These are phyloP conservation scores for Endoconidiophora laricicola DNA, from an alignment of 2,329 filamentous ascomycete genomes.

Conservation along the genomic window DNA sequence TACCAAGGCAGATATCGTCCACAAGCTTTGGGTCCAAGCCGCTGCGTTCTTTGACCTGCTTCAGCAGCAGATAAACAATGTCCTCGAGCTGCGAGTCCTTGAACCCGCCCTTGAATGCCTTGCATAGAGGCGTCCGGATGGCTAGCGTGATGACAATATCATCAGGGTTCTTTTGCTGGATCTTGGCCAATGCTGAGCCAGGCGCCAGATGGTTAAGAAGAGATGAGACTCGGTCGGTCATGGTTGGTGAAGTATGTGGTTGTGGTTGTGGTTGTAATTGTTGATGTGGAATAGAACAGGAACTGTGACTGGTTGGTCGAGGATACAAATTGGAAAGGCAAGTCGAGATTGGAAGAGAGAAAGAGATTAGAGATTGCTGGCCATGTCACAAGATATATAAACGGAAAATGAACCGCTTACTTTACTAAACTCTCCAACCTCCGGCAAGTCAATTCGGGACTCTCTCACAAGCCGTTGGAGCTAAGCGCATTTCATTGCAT, in stretches of 20 bases:
- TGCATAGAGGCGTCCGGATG: conserved; percentile 73
- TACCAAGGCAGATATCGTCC: conserved; percentile 84
- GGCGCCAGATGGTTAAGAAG: conserved; percentile 77
- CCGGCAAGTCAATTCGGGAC: no score
- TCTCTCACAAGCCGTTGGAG: no score
- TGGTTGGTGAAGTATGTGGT: conserved; percentile 34
- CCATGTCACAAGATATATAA: background rate
- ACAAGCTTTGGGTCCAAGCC: conserved; percentile 66
- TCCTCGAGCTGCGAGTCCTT: conserved; percentile 88
- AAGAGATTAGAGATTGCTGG: background rate
- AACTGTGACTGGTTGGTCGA: no score
- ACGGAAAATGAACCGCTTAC: background rate
- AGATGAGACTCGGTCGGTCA: conserved; percentile 69
- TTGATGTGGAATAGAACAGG: background rate
- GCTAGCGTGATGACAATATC: conserved; percentile 94
- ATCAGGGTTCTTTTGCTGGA: conserved; percentile 84
- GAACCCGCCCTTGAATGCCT: conserved; percentile 81
- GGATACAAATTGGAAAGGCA: no score
- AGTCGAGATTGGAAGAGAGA: background rate
- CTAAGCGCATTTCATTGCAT: no score
- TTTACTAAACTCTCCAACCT: background rate
- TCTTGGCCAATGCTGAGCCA: conserved; percentile 50
- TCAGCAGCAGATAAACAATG: conserved; percentile 66
- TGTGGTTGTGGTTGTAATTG: background rate
- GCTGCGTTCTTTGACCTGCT: conserved; percentile 54